These are phyloP conservation scores for Cynara cardunculus DNA, from an alignment of 129 eudicot genomes.

Conservation along the genomic window DNA sequence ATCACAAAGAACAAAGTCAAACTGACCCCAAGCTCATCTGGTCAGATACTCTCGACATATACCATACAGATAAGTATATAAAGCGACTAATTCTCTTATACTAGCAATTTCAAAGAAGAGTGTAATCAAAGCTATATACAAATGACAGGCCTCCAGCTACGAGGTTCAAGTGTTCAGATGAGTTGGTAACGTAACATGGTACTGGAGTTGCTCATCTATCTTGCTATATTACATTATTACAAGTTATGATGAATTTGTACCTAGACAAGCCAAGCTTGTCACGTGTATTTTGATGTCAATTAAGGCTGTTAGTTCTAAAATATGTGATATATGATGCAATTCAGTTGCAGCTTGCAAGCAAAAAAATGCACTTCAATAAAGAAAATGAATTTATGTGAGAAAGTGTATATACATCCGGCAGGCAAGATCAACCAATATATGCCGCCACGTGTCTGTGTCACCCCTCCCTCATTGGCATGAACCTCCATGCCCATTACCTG, in stretches of 20 bases:
- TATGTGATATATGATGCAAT: not conserved
- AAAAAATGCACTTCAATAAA: not conserved
- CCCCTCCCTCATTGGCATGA: conserved; percentile 99
- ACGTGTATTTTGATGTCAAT: not conserved
- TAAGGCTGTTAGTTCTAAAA: not conserved
- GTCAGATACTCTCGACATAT: too few species aligned
- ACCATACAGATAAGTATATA: too few species aligned
- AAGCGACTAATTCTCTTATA: not conserved
- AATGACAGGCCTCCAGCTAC: too few species aligned
- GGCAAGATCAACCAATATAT: conserved; percentile 96
- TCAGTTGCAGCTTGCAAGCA: not conserved
- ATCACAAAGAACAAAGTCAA: too few species aligned
- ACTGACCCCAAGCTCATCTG: too few species aligned
- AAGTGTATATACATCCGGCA: conserved; percentile 79
- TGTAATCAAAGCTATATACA: too few species aligned
- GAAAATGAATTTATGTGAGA: not conserved
- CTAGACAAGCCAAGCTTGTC: not conserved
- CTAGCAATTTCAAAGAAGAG: too few species aligned
- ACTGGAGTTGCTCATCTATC: too few species aligned
- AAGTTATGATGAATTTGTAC: not conserved
- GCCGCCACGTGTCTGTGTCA: conserved; percentile 99
- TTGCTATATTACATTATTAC: too few species aligned
- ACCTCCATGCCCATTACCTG: conserved; percentile 98
- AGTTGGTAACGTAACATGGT: too few species aligned
- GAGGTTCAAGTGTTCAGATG: too few species aligned